Conservation (phyloP, 1,139 yeast species). For the Hanseniaspora sp. region DNA sequence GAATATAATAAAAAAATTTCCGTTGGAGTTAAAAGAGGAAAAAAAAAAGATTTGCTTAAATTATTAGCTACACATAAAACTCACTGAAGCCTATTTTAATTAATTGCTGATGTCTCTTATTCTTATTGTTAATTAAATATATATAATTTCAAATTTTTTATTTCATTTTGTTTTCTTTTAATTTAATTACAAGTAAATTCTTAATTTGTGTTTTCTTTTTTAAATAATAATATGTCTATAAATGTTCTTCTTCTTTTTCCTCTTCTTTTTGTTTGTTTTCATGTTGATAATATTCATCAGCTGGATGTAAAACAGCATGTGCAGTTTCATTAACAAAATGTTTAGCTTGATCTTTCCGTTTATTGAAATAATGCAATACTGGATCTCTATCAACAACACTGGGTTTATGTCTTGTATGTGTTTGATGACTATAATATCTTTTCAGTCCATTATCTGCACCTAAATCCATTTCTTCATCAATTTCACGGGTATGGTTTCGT, state of each 20-base stretch:
- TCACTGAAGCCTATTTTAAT: too few relatives aligned
- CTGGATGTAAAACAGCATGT: slow-evolving; percentile 9
- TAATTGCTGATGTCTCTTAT: too few relatives aligned
- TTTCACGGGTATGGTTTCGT: not conserved
- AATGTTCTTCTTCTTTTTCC: not conserved
- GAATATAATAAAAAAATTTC: too few relatives aligned
- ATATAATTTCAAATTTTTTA: too few relatives aligned
- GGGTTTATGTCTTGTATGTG: not conserved
- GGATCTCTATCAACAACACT: slow-evolving; percentile 25
- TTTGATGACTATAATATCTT: not conserved
- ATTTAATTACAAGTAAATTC: too few relatives aligned
- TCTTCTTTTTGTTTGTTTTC: not conserved
- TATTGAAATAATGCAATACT: slow-evolving; percentile 17
- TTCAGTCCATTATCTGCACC: not conserved
- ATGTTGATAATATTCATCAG: not conserved
- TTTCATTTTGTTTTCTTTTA: too few relatives aligned
- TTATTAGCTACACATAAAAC: too few relatives aligned
- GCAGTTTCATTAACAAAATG: slow-evolving; percentile 14
- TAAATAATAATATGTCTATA: too few relatives aligned
- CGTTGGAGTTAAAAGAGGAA: too few relatives aligned
- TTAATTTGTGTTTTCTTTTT: too few relatives aligned
- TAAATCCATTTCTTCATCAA: slow-evolving; percentile 8
- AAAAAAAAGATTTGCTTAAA: too few relatives aligned
- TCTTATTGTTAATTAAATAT: too few relatives aligned
- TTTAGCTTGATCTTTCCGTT: slow-evolving; percentile 15